These are phyloP conservation scores for Lolium perenne DNA, from an alignment of 176 grass and related monocot species.

Conservation along the genomic window DNA sequence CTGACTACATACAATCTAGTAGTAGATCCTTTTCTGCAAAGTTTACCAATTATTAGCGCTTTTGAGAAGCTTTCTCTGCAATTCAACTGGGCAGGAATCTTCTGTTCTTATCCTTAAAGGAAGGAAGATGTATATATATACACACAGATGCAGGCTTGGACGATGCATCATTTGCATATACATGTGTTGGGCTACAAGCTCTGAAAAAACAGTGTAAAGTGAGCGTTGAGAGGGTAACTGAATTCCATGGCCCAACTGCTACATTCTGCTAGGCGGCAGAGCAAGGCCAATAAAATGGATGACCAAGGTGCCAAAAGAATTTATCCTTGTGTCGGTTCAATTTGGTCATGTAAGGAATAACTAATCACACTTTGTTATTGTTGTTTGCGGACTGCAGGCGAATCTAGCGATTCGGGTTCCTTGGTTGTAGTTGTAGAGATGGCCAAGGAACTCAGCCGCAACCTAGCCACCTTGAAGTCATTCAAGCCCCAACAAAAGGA, in stretches of 20 bases:
- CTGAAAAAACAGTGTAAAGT: neutral
- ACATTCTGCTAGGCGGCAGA: neutral
- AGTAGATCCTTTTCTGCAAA: neutral
- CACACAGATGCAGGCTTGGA: neutral
- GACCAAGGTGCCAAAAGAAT: too few relatives aligned
- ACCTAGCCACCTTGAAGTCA: neutral
- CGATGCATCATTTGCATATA: neutral
- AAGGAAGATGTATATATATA: neutral
- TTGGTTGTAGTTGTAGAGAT: neutral
- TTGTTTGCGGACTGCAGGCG: neutral
- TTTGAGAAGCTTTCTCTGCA: neutral
- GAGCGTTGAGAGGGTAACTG: neutral
- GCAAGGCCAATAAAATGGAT: neutral
- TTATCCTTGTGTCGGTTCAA: too few relatives aligned
- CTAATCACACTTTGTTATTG: neutral
- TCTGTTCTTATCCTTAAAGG: neutral
- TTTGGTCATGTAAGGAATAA: too few relatives aligned
- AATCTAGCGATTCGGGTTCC: neutral
- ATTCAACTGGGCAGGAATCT: neutral
- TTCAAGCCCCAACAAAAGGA: neutral
- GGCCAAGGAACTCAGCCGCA: neutral
- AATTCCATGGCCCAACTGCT: neutral
- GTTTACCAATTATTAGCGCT: neutral
- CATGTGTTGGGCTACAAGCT: neutral
- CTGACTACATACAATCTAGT: neutral